A percentile compares a stretch with the other conserved stretches of the same genome.
These are phyloP conservation scores for Ceratobasidium sp. DNA, from an alignment of 1,284 basidiomycete species.

Conservation along the genomic window DNA sequence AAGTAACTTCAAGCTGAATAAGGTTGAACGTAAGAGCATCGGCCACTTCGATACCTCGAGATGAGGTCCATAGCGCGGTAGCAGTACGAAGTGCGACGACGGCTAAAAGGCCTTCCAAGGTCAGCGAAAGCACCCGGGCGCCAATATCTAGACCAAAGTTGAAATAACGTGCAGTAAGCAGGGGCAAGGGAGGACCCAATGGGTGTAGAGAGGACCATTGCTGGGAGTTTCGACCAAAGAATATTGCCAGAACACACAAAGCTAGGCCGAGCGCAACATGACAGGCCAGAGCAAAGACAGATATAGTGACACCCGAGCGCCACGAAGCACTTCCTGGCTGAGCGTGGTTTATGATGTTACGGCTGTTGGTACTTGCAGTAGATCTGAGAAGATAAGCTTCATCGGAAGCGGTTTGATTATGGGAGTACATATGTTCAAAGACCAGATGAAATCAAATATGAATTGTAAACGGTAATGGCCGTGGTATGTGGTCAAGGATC, in stretches of 20 bases:
- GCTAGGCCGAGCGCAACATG: not conserved
- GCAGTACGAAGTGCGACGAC: not conserved
- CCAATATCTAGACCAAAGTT: constrained; percentile 5
- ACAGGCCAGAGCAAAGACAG: not conserved
- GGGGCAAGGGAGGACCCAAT: not conserved
- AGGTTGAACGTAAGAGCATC: constrained; percentile 1
- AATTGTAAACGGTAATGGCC: no score
- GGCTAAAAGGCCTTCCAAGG: not conserved
- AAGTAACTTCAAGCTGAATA: not conserved
- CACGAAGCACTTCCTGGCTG: not conserved
- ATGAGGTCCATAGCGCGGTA: not conserved
- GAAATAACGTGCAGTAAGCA: constrained; percentile 19
- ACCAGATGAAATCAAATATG: no score
- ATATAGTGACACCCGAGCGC: constrained; percentile 10
- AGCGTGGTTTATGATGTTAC: not conserved
- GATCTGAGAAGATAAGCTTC: not conserved
- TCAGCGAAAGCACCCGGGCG: not conserved
- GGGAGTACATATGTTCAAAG: no score
- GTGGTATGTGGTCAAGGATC: no score
- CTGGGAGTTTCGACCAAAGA: no score
- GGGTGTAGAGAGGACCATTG: not conserved
- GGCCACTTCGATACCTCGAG: not conserved
- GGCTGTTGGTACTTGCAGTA: not conserved
- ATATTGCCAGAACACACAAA: not conserved
- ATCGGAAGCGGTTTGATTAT: no score